Base-by-base conservation (phyloP, 73 alveolate genomes). In the Symbiodinium natans region DNA sequence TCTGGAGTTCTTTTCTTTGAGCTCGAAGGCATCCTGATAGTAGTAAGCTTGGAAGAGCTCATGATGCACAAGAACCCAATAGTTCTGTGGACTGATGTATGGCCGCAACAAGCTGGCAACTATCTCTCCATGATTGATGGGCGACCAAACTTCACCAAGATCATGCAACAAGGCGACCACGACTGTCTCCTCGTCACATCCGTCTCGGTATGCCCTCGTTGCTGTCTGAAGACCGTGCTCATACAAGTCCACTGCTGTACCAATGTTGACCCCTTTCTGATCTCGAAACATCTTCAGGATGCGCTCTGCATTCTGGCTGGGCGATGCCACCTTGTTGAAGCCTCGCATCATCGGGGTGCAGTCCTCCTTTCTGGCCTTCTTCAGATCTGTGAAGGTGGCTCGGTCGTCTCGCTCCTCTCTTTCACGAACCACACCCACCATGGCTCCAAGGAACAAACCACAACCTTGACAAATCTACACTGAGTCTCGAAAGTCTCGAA, bases 81-180 rank as follows among this genome's bases (percentile, higher is more conserved):
- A 90, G 89, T 90, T 90, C 77, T 90, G 41, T 27, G 97, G 97
- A 33, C 97, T 73, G 77, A 90, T 90, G 88, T 71, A 90, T 25
- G 97, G 97, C 33, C 97, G 43, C 97, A 90, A 71, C 38, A 90
- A 46, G 88, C 97, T 90, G 13, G 97, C 97, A 23, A 85, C 97
- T n/a, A 90, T 71, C 80, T 90, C 97, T 33, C 97, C 97, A 41
- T 90, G 97, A 42, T 90, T 90, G 56, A 90, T 73, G 88, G 97
- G 34, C 25, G 97, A 90, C 97, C 87, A 71, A 41, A 77, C 39
- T 33, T 90, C 97, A 13, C 97, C 97, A 23, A 90, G 74, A 89
- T 90, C 97, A 68, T 90, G 97, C 89, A 90, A 33, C 86, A 90
- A 42, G 36, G 97, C 97, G 46, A 40, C 59, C 31, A 90, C 97